These are phyloP conservation scores for Alternaria rosae DNA, from an alignment of 2,329 filamentous ascomycete genomes.

Conservation along the genomic window DNA sequence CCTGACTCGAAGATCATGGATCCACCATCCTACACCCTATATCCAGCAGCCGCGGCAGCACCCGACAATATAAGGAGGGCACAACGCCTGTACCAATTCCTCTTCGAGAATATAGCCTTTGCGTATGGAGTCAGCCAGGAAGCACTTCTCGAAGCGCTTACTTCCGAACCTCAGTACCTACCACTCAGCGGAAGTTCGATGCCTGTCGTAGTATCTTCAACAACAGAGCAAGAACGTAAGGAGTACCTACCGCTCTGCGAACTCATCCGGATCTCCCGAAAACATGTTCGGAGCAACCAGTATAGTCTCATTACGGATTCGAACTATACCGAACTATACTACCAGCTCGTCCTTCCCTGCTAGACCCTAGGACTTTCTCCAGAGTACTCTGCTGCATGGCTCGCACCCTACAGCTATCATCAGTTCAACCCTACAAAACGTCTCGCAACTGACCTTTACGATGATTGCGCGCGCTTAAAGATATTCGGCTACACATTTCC, in stretches of 20 bases:
- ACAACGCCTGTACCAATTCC: background rate
- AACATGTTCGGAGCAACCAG: background rate
- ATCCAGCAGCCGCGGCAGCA: background rate
- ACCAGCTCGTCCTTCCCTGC: background rate
- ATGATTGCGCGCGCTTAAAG: background rate
- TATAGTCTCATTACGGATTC: background rate
- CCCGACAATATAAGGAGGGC: background rate
- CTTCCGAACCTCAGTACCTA: background rate
- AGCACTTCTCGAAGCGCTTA: background rate
- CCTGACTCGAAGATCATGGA: background rate
- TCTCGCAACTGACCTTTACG: background rate
- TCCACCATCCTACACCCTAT: background rate
- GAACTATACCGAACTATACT: background rate
- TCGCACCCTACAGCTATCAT: background rate
- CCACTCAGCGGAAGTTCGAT: background rate
- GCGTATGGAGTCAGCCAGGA: background rate
- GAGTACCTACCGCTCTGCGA: background rate
- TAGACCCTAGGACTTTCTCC: background rate
- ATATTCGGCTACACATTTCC: background rate
- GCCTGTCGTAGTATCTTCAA: background rate
- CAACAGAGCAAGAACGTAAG: background rate
- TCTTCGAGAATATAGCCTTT: background rate
- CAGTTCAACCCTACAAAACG: background rate
- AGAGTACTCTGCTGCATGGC: background rate
- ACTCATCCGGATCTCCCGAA: background rate